phyloP scores from a whole-genome alignment of 768 basidiomycete species.

The Russula abietina region DNA sequence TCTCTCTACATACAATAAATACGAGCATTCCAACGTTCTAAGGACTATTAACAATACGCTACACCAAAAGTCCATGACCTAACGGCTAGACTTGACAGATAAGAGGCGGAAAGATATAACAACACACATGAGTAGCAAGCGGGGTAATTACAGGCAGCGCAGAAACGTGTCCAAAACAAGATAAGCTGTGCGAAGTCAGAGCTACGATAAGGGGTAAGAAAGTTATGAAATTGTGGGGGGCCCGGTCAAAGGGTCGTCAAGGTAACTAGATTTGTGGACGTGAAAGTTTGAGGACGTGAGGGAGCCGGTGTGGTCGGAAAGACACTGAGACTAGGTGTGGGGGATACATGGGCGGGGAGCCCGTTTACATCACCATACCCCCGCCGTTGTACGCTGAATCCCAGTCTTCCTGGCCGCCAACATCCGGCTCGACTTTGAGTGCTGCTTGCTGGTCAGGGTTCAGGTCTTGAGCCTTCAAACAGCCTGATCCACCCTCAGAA shows the following conservation, averaged over 20 bases:
- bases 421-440: slow-evolving; percentile 8
- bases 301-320: neutral
- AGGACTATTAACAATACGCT: slow-evolving; percentile 18
- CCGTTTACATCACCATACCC: neutral
- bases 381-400: neutral
- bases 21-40: slow-evolving; percentile 19
- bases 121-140: slow-evolving; percentile 1
- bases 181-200: slow-evolving; percentile 8
- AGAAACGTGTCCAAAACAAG: neutral
- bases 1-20: slow-evolving; percentile 25
- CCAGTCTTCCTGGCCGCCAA: slow-evolving; percentile 9
- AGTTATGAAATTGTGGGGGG: neutral
- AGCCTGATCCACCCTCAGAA: slow-evolving; percentile 79
- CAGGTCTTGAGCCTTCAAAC: slow-evolving; percentile 42
- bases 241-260: slow-evolving; percentile 3
- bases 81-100: slow-evolving; percentile 3
- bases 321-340: neutral
- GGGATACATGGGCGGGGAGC: neutral
- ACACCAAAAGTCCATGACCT: slow-evolving; percentile 14
- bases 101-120: slow-evolving; percentile 2
- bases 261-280: neutral
- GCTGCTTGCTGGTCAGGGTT: slow-evolving; percentile 13
- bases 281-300: neutral
- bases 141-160: slow-evolving; percentile 6
- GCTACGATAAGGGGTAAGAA: neutral